phyloP scores from a whole-genome alignment of 2,329 filamentous ascomycete genomes.

The Fusarium incarnatum region DNA sequence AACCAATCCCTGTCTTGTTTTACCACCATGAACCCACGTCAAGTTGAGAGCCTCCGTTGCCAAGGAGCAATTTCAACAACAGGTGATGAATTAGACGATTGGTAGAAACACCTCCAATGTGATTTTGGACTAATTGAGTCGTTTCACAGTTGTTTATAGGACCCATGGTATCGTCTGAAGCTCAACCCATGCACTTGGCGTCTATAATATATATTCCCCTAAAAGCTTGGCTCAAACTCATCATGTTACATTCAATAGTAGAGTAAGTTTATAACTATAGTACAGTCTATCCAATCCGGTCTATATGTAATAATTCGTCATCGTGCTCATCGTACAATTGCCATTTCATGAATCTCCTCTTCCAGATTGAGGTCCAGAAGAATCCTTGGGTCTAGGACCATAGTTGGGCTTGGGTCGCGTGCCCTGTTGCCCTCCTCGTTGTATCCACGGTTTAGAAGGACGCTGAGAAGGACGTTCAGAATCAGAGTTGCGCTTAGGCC shows the following conservation, averaged over 20 bases:
- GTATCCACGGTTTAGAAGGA: not conserved
- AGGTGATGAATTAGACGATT: conserved; percentile 7
- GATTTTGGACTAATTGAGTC: not conserved
- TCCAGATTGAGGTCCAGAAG: conserved; percentile 2
- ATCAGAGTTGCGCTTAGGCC: not conserved
- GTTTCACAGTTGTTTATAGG: not conserved
- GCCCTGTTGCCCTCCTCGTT: not conserved
- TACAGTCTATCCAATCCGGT: conserved; percentile 30
- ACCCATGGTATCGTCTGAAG: too few relatives aligned
- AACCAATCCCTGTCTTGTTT: conserved; percentile 35
- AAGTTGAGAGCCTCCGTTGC: conserved; percentile 17
- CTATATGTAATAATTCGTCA: conserved; percentile 29
- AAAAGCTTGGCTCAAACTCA: not conserved
- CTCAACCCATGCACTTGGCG: not conserved
- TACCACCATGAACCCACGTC: conserved; percentile 31
- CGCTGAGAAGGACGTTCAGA: not conserved
- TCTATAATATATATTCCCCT: not conserved
- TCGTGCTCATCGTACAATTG: conserved; percentile 25
- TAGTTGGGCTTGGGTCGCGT: not conserved
- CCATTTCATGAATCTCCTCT: conserved; percentile 17
- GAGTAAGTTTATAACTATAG: conserved; percentile 38
- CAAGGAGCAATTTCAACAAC: conserved; percentile 23
- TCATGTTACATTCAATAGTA: conserved; percentile 33
- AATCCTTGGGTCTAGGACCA: not conserved
- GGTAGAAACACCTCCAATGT: not conserved